phyloP scores from a whole-genome alignment of 1,284 basidiomycete species.

The Puccinia coronata region DNA sequence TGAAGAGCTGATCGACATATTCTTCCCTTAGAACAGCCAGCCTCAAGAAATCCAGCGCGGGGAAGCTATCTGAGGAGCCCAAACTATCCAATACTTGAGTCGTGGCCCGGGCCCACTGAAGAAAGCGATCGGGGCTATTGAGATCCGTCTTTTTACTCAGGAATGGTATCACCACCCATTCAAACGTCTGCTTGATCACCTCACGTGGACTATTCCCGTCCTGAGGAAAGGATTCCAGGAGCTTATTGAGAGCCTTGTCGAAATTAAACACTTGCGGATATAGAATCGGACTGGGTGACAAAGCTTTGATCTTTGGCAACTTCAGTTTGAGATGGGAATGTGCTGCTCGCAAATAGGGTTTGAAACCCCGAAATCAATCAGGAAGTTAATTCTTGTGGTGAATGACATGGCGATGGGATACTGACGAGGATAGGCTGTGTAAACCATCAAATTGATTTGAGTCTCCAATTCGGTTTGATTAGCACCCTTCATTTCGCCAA shows the following conservation, averaged over 20 bases:
- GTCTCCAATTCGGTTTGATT: slow-evolving; percentile 55
- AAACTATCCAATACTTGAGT: slow-evolving; percentile 40
- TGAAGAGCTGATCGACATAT: slow-evolving; percentile 29
- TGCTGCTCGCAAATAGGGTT: slow-evolving; percentile 48
- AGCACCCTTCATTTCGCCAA: slow-evolving; percentile 56
- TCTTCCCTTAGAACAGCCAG: slow-evolving; percentile 52
- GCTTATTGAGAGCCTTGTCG: slow-evolving; percentile 51
- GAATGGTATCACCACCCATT: slow-evolving; percentile 49
- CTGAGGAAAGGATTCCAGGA: slow-evolving; percentile 16
- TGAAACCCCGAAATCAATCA: too few relatives aligned
- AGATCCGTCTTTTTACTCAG: slow-evolving; percentile 45
- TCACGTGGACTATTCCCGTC: not conserved
- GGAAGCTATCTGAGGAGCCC: slow-evolving; percentile 51
- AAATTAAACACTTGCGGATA: slow-evolving; percentile 52
- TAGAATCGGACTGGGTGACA: slow-evolving; percentile 51
- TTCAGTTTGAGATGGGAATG: slow-evolving; percentile 53
- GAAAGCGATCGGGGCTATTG: slow-evolving; percentile 24
- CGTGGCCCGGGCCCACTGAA: slow-evolving; percentile 43
- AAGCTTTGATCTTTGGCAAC: slow-evolving; percentile 51
- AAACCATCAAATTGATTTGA: slow-evolving; percentile 55
- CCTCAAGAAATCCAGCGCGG: slow-evolving; percentile 55
- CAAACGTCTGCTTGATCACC: slow-evolving; percentile 46
- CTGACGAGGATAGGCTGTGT: slow-evolving; percentile 55
- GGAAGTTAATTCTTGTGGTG: not conserved
- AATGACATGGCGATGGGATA: not conserved